A percentile compares a stretch with the other conserved stretches of the same genome.
Conservation (phyloP, 352 stramenopile species). For the Phytopythium chamaehyphon region DNA sequence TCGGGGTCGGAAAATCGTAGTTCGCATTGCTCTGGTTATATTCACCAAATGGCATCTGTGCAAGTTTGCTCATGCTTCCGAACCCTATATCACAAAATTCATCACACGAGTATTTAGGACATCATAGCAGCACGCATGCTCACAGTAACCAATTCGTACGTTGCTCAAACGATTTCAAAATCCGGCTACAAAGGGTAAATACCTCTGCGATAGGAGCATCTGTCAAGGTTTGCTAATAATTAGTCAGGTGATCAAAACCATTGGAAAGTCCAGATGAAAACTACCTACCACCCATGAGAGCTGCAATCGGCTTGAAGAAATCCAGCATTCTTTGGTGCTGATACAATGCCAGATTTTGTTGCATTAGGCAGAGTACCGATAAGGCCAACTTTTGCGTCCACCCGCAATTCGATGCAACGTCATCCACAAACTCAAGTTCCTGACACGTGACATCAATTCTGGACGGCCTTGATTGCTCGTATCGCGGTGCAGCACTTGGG, state of each 20-base stretch:
- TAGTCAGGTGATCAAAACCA: too few relatives aligned
- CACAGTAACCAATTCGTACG: slow-evolving; percentile 18
- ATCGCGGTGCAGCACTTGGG: too few relatives aligned
- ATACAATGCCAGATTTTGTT: background rate
- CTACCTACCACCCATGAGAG: background rate
- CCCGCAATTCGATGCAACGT: background rate
- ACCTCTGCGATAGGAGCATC: slow-evolving; percentile 5
- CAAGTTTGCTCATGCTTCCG: slow-evolving; percentile 17
- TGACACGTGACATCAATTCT: too few relatives aligned
- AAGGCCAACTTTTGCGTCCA: background rate
- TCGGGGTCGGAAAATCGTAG: too few relatives aligned
- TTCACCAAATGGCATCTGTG: too few relatives aligned
- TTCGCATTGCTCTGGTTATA: too few relatives aligned
- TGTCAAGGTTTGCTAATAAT: too few relatives aligned
- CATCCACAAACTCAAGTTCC: background rate
- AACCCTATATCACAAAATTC: slow-evolving; percentile 25
- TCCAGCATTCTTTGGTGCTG: background rate
- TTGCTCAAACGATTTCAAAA: slow-evolving; percentile 37
- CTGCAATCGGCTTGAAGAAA: background rate
- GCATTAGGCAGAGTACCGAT: background rate
- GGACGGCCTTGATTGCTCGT: too few relatives aligned
- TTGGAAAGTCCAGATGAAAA: background rate
- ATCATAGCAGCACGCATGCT: too few relatives aligned
- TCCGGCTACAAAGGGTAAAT: slow-evolving; percentile 25
- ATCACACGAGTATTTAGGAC: too few relatives aligned